Evolutionary conservation across 140 eudicot genomes (phyloP).

Genomic region (Cichorium intybus): DNA sequence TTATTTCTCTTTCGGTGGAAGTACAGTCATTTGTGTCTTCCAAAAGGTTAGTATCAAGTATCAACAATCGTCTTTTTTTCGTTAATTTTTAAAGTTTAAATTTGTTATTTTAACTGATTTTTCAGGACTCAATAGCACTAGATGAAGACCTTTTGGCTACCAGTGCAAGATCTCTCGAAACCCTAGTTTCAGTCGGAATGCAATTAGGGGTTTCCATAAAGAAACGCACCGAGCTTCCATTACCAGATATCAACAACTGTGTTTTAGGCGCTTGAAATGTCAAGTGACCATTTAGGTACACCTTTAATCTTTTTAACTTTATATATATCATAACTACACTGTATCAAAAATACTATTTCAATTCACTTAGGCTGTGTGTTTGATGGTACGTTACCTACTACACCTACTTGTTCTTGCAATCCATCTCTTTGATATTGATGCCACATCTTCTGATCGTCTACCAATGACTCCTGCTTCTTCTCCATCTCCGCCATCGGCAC

Average conservation of each 20-base stretch:
- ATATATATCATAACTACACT: slow-evolving; percentile 8
- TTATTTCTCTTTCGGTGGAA: slow-evolving; percentile 96
- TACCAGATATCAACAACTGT: slow-evolving; percentile 38
- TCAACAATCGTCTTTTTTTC: no score
- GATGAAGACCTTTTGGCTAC: slow-evolving; percentile 78
- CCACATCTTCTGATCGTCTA: slow-evolving; percentile 76
- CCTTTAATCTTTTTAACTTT: slow-evolving; percentile 7
- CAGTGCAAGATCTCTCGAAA: slow-evolving; percentile 72
- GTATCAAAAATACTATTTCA: neutral
- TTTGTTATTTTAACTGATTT: neutral
- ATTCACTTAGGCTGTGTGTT: neutral
- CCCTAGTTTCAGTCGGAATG: slow-evolving; percentile 84
- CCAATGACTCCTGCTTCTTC: slow-evolving; percentile 54
- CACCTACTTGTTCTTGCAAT: slow-evolving; percentile 40
- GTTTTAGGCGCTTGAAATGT: slow-evolving; percentile 24
- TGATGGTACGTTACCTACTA: neutral
- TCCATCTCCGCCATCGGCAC: slow-evolving; percentile 80
- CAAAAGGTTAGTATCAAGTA: slow-evolving; percentile 60
- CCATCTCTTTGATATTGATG: slow-evolving; percentile 47
- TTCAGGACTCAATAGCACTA: slow-evolving; percentile 66
- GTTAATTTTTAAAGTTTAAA: neutral
- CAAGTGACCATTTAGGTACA: slow-evolving; percentile 16
- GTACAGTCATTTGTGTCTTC: slow-evolving; percentile 85
- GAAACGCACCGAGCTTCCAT: slow-evolving; percentile 24
- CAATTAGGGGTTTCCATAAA: slow-evolving; percentile 64